These are phyloP conservation scores for Wickerhamomyces strasburgensis DNA, from an alignment of 805 yeast species.

Conservation along the genomic window DNA sequence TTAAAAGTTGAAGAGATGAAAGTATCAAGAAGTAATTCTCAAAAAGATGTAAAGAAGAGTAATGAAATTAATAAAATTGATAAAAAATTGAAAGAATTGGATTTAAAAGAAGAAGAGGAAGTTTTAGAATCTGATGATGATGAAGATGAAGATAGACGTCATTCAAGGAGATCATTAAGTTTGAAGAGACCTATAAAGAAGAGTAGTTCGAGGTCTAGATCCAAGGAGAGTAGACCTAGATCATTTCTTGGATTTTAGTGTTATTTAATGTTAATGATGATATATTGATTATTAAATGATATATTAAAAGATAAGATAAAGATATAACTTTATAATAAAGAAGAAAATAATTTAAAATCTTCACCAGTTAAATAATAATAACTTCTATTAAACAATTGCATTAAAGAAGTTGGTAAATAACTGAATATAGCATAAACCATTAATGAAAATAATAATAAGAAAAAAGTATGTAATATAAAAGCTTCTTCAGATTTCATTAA, in stretches of 20 bases:
- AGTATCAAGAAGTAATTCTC: constrained; percentile 3
- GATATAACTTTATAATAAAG: constrained; percentile 16
- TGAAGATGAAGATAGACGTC: constrained; percentile 2
- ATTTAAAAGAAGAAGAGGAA: constrained; percentile 9
- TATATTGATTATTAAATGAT: too few relatives aligned
- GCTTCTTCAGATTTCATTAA: constrained; percentile 40
- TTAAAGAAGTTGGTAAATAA: constrained; percentile 25
- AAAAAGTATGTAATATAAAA: constrained; percentile 33
- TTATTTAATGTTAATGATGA: too few relatives aligned
- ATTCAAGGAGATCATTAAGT: constrained; percentile 15
- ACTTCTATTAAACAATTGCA: constrained; percentile 23
- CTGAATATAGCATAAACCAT: constrained; percentile 35
- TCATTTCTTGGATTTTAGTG: background rate
- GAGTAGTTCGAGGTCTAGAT: constrained; percentile 9
- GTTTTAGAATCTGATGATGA: constrained; percentile 6
- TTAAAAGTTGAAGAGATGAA: constrained; percentile 20
- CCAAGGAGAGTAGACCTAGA: constrained; percentile 3
- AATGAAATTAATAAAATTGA: constrained; percentile 3
- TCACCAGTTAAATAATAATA: constrained; percentile 31
- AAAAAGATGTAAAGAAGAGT: constrained; percentile 1
- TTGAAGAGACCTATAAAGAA: constrained; percentile 11
- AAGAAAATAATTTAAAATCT: constrained; percentile 22
- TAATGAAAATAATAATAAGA: constrained; percentile 32
- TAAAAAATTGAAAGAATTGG: background rate
- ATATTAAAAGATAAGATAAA: too few relatives aligned